phyloP scores from a whole-genome alignment of 495 filamentous ascomycete species.

The Daldinia bambusicola region DNA sequence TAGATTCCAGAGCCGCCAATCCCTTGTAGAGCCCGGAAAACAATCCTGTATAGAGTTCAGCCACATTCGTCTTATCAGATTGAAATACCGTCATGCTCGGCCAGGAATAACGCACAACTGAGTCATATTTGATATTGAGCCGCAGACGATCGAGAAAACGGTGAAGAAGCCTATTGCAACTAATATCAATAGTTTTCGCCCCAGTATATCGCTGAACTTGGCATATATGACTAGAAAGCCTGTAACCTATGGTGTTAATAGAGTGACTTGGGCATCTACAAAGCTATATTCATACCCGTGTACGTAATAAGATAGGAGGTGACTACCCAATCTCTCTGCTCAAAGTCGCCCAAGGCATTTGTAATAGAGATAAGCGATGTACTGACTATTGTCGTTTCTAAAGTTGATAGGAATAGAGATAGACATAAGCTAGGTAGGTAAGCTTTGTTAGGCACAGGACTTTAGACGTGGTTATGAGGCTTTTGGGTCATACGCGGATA shows the following conservation, averaged over 20 bases:
- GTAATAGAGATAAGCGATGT: slow-evolving; percentile 68
- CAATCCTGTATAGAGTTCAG: slow-evolving; percentile 56
- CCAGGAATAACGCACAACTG: slow-evolving; percentile 55
- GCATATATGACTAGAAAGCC: slow-evolving; percentile 64
- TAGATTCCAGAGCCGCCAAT: slow-evolving; percentile 66
- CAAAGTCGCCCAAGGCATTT: slow-evolving; percentile 61
- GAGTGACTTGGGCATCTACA: neutral
- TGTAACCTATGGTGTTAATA: slow-evolving; percentile 19
- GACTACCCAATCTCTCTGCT: slow-evolving; percentile 64
- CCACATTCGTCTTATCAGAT: slow-evolving; percentile 2
- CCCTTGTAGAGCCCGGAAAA: slow-evolving; percentile 65
- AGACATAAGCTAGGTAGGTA: slow-evolving; percentile 55
- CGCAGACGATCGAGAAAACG: slow-evolving; percentile 65
- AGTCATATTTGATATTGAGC: slow-evolving; percentile 54
- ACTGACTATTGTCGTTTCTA: slow-evolving; percentile 68
- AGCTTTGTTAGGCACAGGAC: neutral
- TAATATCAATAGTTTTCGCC: slow-evolving; percentile 58
- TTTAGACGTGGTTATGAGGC: neutral
- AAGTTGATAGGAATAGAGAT: slow-evolving; percentile 60
- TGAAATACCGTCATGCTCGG: neutral
- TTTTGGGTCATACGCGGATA: slow-evolving; percentile 47
- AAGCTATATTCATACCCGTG: slow-evolving; percentile 53
- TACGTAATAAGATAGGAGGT: slow-evolving; percentile 67
- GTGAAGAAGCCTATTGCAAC: slow-evolving; percentile 58
- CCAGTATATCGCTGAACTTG: slow-evolving; percentile 64